Conservation (phyloP, 805 yeast genomes). For the Lachancea fermentati region DNA sequence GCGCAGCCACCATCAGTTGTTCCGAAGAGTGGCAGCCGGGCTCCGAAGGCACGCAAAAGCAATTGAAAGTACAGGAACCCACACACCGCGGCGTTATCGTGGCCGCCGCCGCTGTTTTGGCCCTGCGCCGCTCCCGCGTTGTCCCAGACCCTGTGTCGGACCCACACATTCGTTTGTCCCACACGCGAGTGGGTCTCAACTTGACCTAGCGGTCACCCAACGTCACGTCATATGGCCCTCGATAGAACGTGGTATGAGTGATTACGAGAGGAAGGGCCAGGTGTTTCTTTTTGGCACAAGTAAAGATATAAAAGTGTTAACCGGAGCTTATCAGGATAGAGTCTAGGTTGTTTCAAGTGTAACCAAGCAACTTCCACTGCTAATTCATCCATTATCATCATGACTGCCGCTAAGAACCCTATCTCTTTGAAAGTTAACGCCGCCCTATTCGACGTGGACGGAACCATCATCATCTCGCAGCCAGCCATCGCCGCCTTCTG, state of each 20-base stretch:
- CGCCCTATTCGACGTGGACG: constrained; percentile 77
- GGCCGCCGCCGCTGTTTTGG: not conserved
- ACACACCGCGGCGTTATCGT: not conserved
- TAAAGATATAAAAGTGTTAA: not conserved
- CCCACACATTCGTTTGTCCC: not conserved
- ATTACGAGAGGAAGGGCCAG: not conserved
- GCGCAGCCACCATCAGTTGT: no score
- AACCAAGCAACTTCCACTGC: not conserved
- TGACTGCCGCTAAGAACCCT: constrained; percentile 22
- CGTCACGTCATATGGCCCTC: not conserved
- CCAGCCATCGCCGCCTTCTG: constrained; percentile 79
- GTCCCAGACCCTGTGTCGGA: not conserved
- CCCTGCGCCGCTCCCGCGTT: not conserved
- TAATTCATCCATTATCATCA: constrained; percentile 1
- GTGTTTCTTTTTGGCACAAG: not conserved
- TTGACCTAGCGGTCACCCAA: not conserved
- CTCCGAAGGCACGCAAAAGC: not conserved
- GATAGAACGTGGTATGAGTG: not conserved
- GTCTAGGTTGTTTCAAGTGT: not conserved
- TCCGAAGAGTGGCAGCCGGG: no score
- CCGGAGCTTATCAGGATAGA: not conserved
- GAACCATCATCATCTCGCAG: constrained; percentile 79
- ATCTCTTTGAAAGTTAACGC: constrained; percentile 37
- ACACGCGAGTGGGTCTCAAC: not conserved
- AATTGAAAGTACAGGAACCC: not conserved